phyloP scores from a whole-genome alignment of 306 rosid genomes.

The Fagus sylvatica region DNA sequence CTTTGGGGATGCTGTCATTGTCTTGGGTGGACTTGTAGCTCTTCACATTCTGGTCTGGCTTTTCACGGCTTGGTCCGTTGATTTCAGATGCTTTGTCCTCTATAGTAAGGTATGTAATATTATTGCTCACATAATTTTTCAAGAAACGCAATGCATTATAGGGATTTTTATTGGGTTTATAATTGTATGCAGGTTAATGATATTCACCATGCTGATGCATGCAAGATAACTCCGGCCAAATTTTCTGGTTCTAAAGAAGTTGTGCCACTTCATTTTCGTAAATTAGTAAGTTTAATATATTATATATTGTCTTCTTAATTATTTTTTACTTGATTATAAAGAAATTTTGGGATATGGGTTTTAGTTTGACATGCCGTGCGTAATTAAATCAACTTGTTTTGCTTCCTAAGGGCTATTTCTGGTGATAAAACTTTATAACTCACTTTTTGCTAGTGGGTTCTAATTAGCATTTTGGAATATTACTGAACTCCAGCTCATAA shows the following conservation, averaged over 20 bases:
- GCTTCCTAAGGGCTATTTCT: neutral
- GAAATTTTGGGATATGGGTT: neutral
- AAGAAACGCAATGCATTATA: neutral
- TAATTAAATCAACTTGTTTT: neutral
- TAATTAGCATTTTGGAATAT: neutral
- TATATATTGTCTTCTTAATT: neutral
- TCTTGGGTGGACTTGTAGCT: conserved; percentile 61
- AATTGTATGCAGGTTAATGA: conserved; percentile 57
- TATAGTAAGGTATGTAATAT: conserved; percentile 58
- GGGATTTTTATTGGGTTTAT: neutral
- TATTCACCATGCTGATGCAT: conserved; percentile 75
- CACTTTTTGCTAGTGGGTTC: neutral
- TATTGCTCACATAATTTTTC: neutral
- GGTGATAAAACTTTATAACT: neutral
- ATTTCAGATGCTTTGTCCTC: conserved; percentile 80
- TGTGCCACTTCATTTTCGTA: conserved; percentile 67
- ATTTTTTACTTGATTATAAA: neutral
- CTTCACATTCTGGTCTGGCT: conserved; percentile 76
- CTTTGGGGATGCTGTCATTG: conserved; percentile 66
- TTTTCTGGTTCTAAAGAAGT: conserved; percentile 93
- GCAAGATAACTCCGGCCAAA: conserved; percentile 89
- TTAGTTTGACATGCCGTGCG: neutral
- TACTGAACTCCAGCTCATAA: neutral
- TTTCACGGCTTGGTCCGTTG: conserved; percentile 94
- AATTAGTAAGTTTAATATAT: conserved; percentile 39